Percentiles rank a stretch among this genome's conserved stretches.
Evolutionary conservation across 2,329 filamentous ascomycete species (phyloP).

Genomic region (Nemania sp.): DNA sequence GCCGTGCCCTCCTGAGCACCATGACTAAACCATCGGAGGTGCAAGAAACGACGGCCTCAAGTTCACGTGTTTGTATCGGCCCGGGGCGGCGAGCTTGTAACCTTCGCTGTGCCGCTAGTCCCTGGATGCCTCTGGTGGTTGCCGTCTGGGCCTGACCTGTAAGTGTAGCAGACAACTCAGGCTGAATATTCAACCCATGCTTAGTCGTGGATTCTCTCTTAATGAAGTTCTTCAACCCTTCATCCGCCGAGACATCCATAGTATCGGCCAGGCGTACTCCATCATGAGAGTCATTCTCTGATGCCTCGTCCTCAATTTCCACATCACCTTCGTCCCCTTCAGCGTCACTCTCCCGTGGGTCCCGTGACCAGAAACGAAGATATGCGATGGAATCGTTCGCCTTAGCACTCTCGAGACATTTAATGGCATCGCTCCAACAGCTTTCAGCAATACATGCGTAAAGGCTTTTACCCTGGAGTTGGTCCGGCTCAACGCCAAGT

Average conservation of each 20-base stretch:
- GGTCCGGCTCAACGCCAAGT: constrained; percentile 76
- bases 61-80: constrained; percentile 67
- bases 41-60: constrained; percentile 92
- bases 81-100: constrained; percentile 43
- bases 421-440: constrained; percentile 80
- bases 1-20: constrained; percentile 78
- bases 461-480: constrained; percentile 82
- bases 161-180: constrained; percentile 32
- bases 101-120: constrained; percentile 11
- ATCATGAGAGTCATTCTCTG: constrained; percentile 56
- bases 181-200: constrained; percentile 12
- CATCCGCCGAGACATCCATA: constrained; percentile 58
- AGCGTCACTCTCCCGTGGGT: constrained; percentile 72
- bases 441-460: constrained; percentile 87
- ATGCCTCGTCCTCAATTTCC: constrained; percentile 58
- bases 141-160: constrained; percentile 46
- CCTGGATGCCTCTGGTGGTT: constrained; percentile 29
- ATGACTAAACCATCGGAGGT: constrained; percentile 90
- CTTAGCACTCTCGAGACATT: constrained; percentile 85
- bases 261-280: constrained; percentile 59
- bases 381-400: constrained; percentile 93
- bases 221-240: constrained; percentile 46
- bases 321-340: constrained; percentile 57
- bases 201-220: constrained; percentile 51
- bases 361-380: constrained; percentile 84